Evolutionary conservation across 306 rosid species (phyloP).

Genomic region (Arachis hypogaea): DNA sequence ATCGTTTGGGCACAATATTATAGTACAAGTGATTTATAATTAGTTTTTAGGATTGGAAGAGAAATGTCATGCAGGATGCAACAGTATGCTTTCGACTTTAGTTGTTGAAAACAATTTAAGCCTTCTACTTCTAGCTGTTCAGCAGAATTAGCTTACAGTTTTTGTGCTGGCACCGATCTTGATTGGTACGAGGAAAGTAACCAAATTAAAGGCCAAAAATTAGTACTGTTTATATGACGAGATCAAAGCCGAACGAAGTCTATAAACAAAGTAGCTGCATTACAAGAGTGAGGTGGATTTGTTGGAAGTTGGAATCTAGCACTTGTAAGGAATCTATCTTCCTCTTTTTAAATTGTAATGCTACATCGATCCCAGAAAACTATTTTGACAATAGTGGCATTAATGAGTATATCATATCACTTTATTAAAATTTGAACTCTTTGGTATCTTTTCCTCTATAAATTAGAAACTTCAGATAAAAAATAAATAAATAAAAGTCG

Average conservation of each 20-base stretch:
- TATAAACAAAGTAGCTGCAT: not conserved
- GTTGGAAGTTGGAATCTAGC: not conserved
- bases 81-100: not conserved
- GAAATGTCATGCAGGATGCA: not conserved
- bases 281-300: not conserved
- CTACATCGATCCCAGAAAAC: not conserved
- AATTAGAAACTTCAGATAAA: too few species aligned
- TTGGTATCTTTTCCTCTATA: not conserved
- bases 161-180: slow-evolving; percentile 23
- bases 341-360: not conserved
- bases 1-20: too few species aligned
- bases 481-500: too few species aligned
- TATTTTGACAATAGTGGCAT: too few species aligned
- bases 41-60: not conserved
- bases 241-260: not conserved
- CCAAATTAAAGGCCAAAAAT: not conserved
- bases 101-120: slow-evolving; percentile 12
- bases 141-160: slow-evolving; percentile 10
- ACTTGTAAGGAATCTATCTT: not conserved
- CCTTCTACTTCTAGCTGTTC: slow-evolving; percentile 25
- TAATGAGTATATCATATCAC: too few species aligned
- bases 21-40: too few species aligned
- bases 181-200: not conserved
- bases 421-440: too few species aligned
- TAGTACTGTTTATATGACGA: not conserved